Conservation (phyloP, 1,284 basidiomycete genomes). For the Cutaneotrichosporon sp. region DNA sequence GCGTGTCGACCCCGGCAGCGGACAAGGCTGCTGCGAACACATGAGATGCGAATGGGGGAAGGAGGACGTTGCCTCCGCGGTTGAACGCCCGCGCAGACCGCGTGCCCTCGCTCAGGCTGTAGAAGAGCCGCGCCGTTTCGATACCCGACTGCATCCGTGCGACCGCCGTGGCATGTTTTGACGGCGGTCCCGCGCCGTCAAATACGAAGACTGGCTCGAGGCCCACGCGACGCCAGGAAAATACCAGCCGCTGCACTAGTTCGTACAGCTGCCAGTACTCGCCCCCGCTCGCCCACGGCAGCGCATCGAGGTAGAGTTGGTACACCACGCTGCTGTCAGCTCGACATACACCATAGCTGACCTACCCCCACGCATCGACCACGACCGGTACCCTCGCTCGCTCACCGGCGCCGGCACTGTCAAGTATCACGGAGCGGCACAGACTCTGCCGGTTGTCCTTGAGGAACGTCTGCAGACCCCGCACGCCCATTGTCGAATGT, state of each 20-base stretch:
- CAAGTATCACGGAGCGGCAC: conserved; percentile 54
- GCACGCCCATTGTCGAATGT: conserved; percentile 67
- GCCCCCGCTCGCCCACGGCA: conserved; percentile 81
- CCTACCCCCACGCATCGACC: conserved; percentile 87
- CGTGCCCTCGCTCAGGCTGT: conserved; percentile 68
- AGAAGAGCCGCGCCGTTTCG: conserved; percentile 68
- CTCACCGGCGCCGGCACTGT: conserved; percentile 16
- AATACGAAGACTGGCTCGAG: conserved; percentile 79
- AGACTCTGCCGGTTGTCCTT: conserved; percentile 64
- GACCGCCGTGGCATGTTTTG: conserved; percentile 68
- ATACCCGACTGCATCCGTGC: conserved; percentile 58
- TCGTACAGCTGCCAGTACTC: conserved; percentile 63
- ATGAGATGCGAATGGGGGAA: conserved; percentile 65
- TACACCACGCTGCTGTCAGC: conserved; percentile 64
- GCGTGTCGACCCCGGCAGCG: conserved; percentile 45
- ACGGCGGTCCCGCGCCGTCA: conserved; percentile 69
- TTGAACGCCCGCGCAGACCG: conserved; percentile 68
- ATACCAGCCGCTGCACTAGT: conserved; percentile 55
- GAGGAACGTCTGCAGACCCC: conserved; percentile 71
- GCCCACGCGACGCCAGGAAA: conserved; percentile 67
- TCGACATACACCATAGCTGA: not conserved
- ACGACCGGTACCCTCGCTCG: conserved; percentile 53
- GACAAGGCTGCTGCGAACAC: conserved; percentile 61
- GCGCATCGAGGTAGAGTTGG: conserved; percentile 58
- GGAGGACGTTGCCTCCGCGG: conserved; percentile 52